phyloP scores from a whole-genome alignment of 2,329 filamentous ascomycete species.

The Dryadomyces sulphureus region DNA sequence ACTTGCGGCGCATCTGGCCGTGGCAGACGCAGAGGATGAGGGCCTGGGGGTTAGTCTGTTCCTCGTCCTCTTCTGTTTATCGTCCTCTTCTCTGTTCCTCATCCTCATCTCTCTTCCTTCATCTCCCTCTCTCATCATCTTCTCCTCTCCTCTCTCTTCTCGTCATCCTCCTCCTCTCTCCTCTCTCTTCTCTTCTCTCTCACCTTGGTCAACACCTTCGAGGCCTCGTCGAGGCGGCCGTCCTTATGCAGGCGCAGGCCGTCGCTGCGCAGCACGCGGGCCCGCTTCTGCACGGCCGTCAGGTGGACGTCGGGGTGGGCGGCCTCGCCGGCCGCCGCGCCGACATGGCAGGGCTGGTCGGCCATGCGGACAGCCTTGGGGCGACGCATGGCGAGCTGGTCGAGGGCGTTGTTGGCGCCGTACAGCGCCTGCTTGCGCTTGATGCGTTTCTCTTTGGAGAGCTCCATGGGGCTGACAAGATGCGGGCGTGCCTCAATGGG shows the following conservation, averaged over 20 bases:
- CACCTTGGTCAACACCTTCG: not conserved
- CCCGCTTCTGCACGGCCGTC: not conserved
- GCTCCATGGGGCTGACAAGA: too few relatives aligned
- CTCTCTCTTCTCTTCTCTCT: too few relatives aligned
- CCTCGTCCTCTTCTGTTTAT: too few relatives aligned
- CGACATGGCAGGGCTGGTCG: not conserved
- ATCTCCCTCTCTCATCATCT: too few relatives aligned
- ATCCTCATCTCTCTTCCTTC: too few relatives aligned
- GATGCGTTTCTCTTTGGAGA: not conserved
- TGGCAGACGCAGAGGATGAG: conserved; percentile 8
- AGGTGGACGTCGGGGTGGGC: not conserved
- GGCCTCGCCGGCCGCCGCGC: not conserved
- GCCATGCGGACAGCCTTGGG: not conserved
- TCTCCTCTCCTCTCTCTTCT: too few relatives aligned
- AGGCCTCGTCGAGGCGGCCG: not conserved
- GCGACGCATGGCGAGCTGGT: not conserved
- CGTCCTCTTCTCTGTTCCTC: too few relatives aligned
- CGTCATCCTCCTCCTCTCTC: too few relatives aligned
- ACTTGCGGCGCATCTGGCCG: not conserved
- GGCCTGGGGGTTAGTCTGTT: not conserved
- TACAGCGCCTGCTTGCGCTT: not conserved
- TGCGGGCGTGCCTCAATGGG: too few relatives aligned
- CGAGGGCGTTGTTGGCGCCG: not conserved
- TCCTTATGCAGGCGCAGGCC: not conserved
- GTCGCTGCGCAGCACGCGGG: not conserved